These are phyloP conservation scores for Fusarium staphyleae DNA, from an alignment of 2,329 filamentous ascomycete genomes.

Conservation along the genomic window DNA sequence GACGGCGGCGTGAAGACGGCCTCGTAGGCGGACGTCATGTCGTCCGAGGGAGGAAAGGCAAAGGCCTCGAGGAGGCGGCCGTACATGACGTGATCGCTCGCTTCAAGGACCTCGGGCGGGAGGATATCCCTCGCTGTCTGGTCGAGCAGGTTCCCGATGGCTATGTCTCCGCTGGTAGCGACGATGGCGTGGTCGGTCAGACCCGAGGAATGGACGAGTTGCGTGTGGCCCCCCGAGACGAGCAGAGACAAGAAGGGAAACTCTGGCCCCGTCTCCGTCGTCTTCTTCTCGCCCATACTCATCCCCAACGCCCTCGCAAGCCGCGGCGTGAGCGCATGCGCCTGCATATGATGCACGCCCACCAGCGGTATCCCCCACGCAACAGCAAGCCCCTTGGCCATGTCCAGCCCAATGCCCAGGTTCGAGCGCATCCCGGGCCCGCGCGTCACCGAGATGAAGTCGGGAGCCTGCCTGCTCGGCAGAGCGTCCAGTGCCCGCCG, in stretches of 20 bases:
- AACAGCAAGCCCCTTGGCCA: constrained; percentile 84
- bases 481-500: constrained; percentile 66
- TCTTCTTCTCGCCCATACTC: constrained; percentile 25
- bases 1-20: constrained; percentile 64
- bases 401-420: constrained; percentile 78
- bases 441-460: constrained; percentile 88
- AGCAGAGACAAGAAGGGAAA: constrained; percentile 91
- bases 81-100: constrained; percentile 74
- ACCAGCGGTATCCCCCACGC: constrained; percentile 85
- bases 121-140: constrained; percentile 82
- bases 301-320: constrained; percentile 69
- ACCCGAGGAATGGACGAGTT: constrained; percentile 77
- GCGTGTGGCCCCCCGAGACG: constrained; percentile 90
- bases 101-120: constrained; percentile 63
- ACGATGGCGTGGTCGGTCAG: constrained; percentile 76
- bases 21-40: constrained; percentile 42
- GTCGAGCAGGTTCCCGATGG: constrained; percentile 90
- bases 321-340: constrained; percentile 87
- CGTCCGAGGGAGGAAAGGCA: constrained; percentile 64
- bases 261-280: constrained; percentile 49
- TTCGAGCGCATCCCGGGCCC: constrained; percentile 89
- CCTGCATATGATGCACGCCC: constrained; percentile 96
- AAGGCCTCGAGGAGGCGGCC: constrained; percentile 80
- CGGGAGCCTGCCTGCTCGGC: constrained; percentile 61
- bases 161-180: constrained; percentile 77